phyloP scores from a whole-genome alignment of 2,329 filamentous ascomycete genomes.

The Huntiella moniliformis region DNA sequence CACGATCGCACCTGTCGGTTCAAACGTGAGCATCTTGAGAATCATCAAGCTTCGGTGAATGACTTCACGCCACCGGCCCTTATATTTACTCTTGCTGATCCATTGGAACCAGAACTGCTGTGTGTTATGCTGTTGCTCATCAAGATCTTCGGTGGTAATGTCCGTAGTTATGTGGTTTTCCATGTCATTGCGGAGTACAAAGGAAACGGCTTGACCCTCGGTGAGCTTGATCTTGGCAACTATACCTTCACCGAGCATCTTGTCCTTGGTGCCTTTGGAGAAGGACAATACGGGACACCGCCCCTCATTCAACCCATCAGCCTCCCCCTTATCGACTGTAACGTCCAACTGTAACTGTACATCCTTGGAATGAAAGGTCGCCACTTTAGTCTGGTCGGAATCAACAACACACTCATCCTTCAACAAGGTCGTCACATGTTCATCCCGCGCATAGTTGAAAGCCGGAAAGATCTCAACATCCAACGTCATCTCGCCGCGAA shows the following conservation, averaged over 20 bases:
- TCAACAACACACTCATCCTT: conserved; percentile 24
- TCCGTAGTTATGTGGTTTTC: conserved; percentile 35
- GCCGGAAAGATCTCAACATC: conserved; percentile 55
- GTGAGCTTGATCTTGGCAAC: conserved; percentile 37
- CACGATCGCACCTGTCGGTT: conserved; percentile 60
- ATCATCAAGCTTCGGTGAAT: conserved; percentile 54
- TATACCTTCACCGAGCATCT: conserved; percentile 43
- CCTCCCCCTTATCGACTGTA: conserved; percentile 41
- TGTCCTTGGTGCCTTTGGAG: conserved; percentile 29
- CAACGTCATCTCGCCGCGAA: conserved; percentile 43
- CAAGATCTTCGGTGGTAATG: conserved; percentile 39
- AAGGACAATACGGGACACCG: conserved; percentile 36
- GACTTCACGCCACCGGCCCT: conserved; percentile 53
- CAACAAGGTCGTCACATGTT: conserved; percentile 40
- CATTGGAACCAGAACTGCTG: conserved; percentile 56
- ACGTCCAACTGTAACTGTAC: conserved; percentile 49
- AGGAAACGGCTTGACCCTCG: conserved; percentile 51
- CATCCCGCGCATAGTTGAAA: conserved; percentile 48
- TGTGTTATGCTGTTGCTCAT: conserved; percentile 48
- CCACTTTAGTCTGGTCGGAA: conserved; percentile 33
- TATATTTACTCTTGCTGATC: conserved; percentile 52
- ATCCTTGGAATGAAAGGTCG: conserved; percentile 41
- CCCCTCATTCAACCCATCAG: conserved; percentile 19
- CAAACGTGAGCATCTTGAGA: conserved; percentile 58
- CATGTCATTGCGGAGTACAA: conserved; percentile 46